Evolutionary conservation across 169 alveolate genomes (phyloP).

Genomic region (Plasmodium vivax): DNA sequence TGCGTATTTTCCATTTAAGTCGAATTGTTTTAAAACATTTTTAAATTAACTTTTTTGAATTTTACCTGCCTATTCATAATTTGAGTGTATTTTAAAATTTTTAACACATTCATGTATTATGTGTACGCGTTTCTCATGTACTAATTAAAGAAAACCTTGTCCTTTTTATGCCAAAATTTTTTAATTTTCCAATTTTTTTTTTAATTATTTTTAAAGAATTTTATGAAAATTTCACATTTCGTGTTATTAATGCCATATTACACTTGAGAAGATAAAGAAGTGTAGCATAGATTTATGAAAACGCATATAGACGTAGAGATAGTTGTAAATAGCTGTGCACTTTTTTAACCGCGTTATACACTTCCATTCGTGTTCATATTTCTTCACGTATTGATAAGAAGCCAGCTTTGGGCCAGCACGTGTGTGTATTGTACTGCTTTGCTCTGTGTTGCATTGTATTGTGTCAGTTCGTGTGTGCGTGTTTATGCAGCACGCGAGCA

Average conservation of each 20-base stretch:
- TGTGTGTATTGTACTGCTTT: not conserved
- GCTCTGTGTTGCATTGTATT: not conserved
- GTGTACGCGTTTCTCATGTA: not conserved
- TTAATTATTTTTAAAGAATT: not conserved
- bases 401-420: not conserved
- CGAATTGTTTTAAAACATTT: not conserved
- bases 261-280: not conserved
- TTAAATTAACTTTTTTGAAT: not conserved
- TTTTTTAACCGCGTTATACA: not conserved
- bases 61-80: not conserved
- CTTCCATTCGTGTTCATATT: not conserved
- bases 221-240: not conserved
- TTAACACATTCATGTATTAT: not conserved
- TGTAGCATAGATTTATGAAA: not conserved
- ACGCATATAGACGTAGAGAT: not conserved
- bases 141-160: slow-evolving; percentile 29
- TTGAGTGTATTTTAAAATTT: slow-evolving; percentile 3
- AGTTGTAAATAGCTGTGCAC: not conserved
- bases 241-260: not conserved
- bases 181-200: slow-evolving; percentile 2
- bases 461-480: not conserved
- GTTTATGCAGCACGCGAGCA: not conserved
- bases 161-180: not conserved
- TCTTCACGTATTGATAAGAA: not conserved
- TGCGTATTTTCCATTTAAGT: not conserved